Conservation (phyloP, 176 grass and related monocot genomes). For the Triticum turgidum region DNA sequence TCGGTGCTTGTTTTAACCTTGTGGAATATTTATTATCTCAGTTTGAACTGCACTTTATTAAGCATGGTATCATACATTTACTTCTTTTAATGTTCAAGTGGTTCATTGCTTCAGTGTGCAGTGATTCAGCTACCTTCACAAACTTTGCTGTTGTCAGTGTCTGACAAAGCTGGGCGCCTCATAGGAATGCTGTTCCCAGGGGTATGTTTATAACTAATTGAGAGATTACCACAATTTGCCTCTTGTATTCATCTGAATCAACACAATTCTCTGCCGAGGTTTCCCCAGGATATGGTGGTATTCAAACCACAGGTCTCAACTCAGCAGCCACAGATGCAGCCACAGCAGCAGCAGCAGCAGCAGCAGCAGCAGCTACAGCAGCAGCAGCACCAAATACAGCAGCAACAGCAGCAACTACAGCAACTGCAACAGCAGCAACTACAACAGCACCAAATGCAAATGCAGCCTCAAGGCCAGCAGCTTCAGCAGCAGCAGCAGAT, state of each 20-base stretch:
- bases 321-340: conserved; percentile 57
- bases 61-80: conserved; percentile 27
- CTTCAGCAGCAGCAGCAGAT: conserved; percentile 39
- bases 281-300: conserved; percentile 86
- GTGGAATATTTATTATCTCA: conserved; percentile 10
- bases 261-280: conserved; percentile 10
- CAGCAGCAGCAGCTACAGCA: conserved; percentile 25
- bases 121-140: conserved; percentile 99
- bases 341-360: conserved; percentile 44
- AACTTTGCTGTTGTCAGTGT: conserved; percentile 86
- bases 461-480: conserved; percentile 41
- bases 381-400: conserved; percentile 43
- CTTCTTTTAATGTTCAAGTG: conserved; percentile 22
- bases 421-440: conserved; percentile 44
- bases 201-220: conserved; percentile 46
- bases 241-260: conserved; percentile 17
- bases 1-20: conserved; percentile 31
- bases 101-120: conserved; percentile 63
- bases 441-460: conserved; percentile 59
- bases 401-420: conserved; percentile 15
- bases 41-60: neutral
- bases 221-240: neutral
- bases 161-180: conserved; percentile 83
- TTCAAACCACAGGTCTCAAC: conserved; percentile 95
- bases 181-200: conserved; percentile 99